Conservation (phyloP, 306 rosid genomes). For the Aeschynomene evenia region DNA sequence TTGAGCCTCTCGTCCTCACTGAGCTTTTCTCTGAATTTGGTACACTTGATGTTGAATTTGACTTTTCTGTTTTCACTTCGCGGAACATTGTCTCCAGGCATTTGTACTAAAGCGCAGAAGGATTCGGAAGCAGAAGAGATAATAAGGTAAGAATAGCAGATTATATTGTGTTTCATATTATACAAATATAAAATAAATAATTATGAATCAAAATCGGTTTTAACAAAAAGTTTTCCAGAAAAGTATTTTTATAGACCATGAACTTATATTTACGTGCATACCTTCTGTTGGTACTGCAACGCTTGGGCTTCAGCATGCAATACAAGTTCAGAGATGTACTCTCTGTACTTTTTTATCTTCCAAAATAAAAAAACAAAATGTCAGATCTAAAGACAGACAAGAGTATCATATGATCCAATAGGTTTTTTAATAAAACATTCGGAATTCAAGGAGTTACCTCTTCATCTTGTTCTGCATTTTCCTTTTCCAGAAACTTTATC, state of each 20-base stretch:
- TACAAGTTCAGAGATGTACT: slow-evolving; percentile 78
- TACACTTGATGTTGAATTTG: slow-evolving; percentile 46
- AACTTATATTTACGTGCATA: slow-evolving; percentile 25
- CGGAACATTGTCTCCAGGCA: slow-evolving; percentile 79
- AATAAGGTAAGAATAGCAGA: slow-evolving; percentile 25
- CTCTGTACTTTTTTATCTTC: slow-evolving; percentile 77
- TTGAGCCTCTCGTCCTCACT: slow-evolving; percentile 72
- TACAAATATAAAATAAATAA: not conserved
- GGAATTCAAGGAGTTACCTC: slow-evolving; percentile 56
- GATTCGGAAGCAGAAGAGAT: slow-evolving; percentile 28
- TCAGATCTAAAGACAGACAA: not conserved
- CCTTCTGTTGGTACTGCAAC: slow-evolving; percentile 92
- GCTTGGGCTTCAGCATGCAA: slow-evolving; percentile 97
- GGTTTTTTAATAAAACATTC: slow-evolving; percentile 5
- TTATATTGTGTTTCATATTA: slow-evolving; percentile 1
- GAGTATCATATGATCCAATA: not conserved
- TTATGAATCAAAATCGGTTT: not conserved
- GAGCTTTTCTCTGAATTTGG: slow-evolving; percentile 53
- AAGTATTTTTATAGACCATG: slow-evolving; percentile 9
- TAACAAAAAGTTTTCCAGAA: not conserved
- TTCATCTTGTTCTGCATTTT: slow-evolving; percentile 62
- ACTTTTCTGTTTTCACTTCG: slow-evolving; percentile 65
- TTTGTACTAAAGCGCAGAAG: slow-evolving; percentile 68
- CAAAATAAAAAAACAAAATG: slow-evolving; percentile 36
- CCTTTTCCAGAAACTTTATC: slow-evolving; percentile 79